Evolutionary conservation across 176 grass and related monocot species (phyloP), one percentile per base, ranked within the genome.

Genomic region (Stipa capillata): DNA sequence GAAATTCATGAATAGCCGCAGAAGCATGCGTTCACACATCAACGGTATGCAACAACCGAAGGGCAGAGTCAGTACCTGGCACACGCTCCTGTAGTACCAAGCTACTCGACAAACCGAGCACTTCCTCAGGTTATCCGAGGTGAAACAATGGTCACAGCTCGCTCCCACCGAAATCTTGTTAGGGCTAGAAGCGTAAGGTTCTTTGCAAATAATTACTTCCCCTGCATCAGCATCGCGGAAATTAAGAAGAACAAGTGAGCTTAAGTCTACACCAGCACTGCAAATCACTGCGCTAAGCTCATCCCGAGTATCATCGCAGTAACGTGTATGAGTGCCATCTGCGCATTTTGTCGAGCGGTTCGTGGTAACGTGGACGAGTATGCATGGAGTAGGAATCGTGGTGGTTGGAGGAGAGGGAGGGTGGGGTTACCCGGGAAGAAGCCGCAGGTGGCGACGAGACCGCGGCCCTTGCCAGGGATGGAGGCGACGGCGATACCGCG

Each of bases 101-200:
- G 92, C 88, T 80, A 94, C 71, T 64, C 74, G 79, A 80, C 95
- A 97, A 48, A 48, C 80, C 5, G 95, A 92, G 87, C 95, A 97
- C 55, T 81, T 97, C 52, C 56, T 94, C 69, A 92, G 51, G 61
- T 97, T 90, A 9, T 45, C 44, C 2, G 92, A 61, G 23, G 87
- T 4, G 68, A 97, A 94, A 39, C 95, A 97, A 28, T 66, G 65
- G 62, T 97, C 91, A 31, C 95, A 97, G 81, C 39, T 86, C 13
- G 67, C 83, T 0, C 83, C 77, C 73, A 53, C 28, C 61, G 69
- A 89, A 41, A 57, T 49, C 83, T 89, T 98, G 67, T 89, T 98
- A 36, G 90, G 83, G 31, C 83, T 67, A 54, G 89, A 85, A 14
- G 36, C 83, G 24, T 97, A 94, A 63, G 95, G 87, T 75, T 94